Evolutionary conservation across 1,284 basidiomycete genomes (phyloP).

Genomic region (Vanrija pseudolonga): DNA sequence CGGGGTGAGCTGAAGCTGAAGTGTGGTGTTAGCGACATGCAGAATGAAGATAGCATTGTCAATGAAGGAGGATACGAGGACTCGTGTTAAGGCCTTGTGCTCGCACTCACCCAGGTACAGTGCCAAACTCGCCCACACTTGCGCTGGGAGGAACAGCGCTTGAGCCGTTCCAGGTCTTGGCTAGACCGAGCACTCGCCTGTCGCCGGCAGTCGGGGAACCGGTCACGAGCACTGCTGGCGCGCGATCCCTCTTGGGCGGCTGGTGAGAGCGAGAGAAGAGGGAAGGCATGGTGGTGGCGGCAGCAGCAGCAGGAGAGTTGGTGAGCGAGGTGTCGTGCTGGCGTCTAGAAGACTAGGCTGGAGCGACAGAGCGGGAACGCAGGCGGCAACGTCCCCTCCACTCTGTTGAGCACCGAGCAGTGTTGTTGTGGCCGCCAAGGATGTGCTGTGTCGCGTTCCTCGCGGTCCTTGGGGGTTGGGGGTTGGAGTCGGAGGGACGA

Average conservation of each 20-base stretch:
- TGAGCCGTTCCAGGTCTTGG: conserved; percentile 20
- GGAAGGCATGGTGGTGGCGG: conserved; percentile 11
- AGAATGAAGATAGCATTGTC: too few species aligned
- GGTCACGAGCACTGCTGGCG: conserved; percentile 13
- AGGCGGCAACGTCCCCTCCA: not conserved
- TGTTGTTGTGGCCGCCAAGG: not conserved
- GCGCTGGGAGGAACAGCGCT: conserved; percentile 1
- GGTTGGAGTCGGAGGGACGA: not conserved
- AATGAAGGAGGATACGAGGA: not conserved
- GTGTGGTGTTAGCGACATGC: too few species aligned
- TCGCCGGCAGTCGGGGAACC: conserved; percentile 4
- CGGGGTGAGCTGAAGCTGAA: too few species aligned
- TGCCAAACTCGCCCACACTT: conserved; percentile 18
- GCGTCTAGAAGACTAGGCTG: not conserved
- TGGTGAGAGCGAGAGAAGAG: conserved; percentile 23
- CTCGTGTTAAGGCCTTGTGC: not conserved
- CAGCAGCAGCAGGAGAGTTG: too few species aligned
- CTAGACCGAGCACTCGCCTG: conserved; percentile 11
- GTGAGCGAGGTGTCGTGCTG: not conserved
- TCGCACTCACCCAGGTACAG: conserved; percentile 10
- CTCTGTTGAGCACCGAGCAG: too few species aligned
- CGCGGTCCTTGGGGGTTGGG: not conserved
- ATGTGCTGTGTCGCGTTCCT: not conserved
- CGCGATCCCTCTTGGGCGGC: conserved; percentile 17
- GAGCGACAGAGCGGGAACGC: not conserved